A percentile compares a stretch with the other conserved stretches of the same genome.
Evolutionary conservation across 768 basidiomycete species (phyloP).

Genomic region (Serendipita vermifera): DNA sequence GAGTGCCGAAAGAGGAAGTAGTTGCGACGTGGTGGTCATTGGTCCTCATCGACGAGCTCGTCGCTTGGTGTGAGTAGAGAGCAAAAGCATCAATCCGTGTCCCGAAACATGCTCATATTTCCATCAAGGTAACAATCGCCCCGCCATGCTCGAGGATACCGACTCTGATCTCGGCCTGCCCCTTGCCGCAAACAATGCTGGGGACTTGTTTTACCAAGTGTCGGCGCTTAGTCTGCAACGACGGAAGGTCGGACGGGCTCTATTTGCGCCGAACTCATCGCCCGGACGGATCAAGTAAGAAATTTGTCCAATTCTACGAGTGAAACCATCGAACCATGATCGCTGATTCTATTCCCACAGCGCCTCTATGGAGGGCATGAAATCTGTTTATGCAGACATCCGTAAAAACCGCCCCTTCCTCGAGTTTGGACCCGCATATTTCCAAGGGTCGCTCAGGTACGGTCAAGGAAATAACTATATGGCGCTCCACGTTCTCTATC

Average conservation of each 20-base stretch:
- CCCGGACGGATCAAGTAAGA: background rate
- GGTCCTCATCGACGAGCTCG: conserved; percentile 1
- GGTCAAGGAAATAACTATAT: background rate
- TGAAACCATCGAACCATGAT: background rate
- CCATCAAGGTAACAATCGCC: background rate
- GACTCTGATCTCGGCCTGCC: background rate
- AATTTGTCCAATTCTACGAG: background rate
- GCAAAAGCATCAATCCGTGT: background rate
- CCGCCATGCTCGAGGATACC: background rate
- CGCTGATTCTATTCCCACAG: background rate
- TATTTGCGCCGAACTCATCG: background rate
- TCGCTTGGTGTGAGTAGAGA: conserved; percentile 5
- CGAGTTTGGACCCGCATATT: background rate
- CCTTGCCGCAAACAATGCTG: background rate
- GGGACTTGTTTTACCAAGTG: background rate
- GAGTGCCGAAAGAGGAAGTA: background rate
- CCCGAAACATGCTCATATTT: background rate
- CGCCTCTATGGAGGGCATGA: background rate
- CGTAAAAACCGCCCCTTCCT: background rate
- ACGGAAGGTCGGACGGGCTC: background rate
- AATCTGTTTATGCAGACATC: background rate
- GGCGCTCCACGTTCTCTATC: background rate
- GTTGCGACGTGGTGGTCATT: conserved; percentile 6
- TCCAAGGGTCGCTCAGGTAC: background rate
- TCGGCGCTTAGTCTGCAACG: background rate